Base-by-base conservation (phyloP, 345 rosid species). In the Camelina laxa region DNA sequence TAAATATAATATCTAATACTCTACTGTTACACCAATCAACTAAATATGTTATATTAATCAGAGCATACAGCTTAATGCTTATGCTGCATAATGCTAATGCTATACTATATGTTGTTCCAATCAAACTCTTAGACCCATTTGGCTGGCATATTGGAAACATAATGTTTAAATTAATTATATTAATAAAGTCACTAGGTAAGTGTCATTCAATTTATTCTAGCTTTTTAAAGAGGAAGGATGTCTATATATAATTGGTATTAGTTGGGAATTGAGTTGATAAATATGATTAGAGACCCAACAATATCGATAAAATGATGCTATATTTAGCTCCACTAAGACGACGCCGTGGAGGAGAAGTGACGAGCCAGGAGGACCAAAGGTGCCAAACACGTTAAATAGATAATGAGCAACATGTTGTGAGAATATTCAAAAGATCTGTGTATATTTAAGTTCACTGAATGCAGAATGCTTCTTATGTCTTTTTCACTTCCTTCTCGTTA, bases 321-420 rank as follows among this genome's bases (percentile, higher is more conserved):
- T 21, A 38, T 19, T 30, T 38, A 69, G 60, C 10, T n/a, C n/a
- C 53, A 53, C 2, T 24, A 19, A 72, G 17, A 55, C 21, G 16
- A 5, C 6, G 55, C 9, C 53, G n/a, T 19, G 61, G 61, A 38
- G 42, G 24, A 0, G 10, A 9, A 69, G 21, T 17, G 31, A 48
- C 42, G 20, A 50, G 69, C 31, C 17, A 44, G 30, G 30, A 44
- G 47, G 10, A 47, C 42, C 42, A 65, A 65, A 66, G 60, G 72
- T 74, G 78, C 67, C 38, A 66, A 74, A 45, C 78, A 74, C 78
- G 78, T 66, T 58, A 17, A 35, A 44, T 19, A 48, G 33, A 38
- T 65, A 48, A 66, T 74, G 78, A 58, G 53, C 53, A 58, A 48
- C 73, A 74, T 67, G 78, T 74, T 56, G 65, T 57, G 35, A 36